Percentiles rank a stretch among this genome's conserved stretches.
Evolutionary conservation across 2,329 filamentous ascomycete species (phyloP).

Genomic region (Aspergillus udagawae): DNA sequence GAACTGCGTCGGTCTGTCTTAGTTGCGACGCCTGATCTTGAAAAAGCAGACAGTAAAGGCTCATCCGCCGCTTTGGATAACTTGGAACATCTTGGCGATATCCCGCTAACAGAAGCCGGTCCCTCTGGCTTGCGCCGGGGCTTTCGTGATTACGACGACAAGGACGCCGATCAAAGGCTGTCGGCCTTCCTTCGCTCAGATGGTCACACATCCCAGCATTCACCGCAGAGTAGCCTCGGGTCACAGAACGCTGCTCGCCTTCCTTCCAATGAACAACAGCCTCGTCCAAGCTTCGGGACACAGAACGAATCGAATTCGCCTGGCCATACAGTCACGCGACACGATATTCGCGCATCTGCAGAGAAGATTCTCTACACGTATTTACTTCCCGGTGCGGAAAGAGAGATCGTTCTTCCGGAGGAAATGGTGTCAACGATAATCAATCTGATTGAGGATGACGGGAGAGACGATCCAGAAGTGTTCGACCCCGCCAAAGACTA

Average conservation of each 20-base stretch:
- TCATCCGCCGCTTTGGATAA: slow-evolving; percentile 76
- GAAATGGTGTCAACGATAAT: slow-evolving; percentile 84
- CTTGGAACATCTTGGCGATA: slow-evolving; percentile 66
- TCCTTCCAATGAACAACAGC: slow-evolving; percentile 44
- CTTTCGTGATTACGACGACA: slow-evolving; percentile 63
- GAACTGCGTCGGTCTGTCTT: slow-evolving; percentile 91
- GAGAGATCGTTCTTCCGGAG: slow-evolving; percentile 90
- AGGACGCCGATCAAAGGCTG: slow-evolving; percentile 80
- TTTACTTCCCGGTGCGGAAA: slow-evolving; percentile 87
- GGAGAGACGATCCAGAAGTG: slow-evolving; percentile 91
- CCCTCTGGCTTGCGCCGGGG: slow-evolving; percentile 55
- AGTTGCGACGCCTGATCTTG: slow-evolving; percentile 84
- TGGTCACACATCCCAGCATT: slow-evolving; percentile 45
- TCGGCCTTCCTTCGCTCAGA: slow-evolving; percentile 77
- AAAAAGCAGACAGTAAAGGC: slow-evolving; percentile 74
- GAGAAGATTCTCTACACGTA: slow-evolving; percentile 99
- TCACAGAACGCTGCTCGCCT: slow-evolving; percentile 42
- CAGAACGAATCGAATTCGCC: slow-evolving; percentile 78
- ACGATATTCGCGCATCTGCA: slow-evolving; percentile 87
- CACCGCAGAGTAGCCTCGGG: slow-evolving; percentile 51
- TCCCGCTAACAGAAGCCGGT: slow-evolving; percentile 44
- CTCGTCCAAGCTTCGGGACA: slow-evolving; percentile 56
- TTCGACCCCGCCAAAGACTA: slow-evolving; percentile 98
- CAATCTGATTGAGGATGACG: slow-evolving; percentile 80
- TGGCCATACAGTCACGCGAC: slow-evolving; percentile 75